Percentiles rank a stretch among this genome's conserved stretches.
Conservation (phyloP, 495 filamentous ascomycete genomes). For the Tuber umbilicatum region DNA sequence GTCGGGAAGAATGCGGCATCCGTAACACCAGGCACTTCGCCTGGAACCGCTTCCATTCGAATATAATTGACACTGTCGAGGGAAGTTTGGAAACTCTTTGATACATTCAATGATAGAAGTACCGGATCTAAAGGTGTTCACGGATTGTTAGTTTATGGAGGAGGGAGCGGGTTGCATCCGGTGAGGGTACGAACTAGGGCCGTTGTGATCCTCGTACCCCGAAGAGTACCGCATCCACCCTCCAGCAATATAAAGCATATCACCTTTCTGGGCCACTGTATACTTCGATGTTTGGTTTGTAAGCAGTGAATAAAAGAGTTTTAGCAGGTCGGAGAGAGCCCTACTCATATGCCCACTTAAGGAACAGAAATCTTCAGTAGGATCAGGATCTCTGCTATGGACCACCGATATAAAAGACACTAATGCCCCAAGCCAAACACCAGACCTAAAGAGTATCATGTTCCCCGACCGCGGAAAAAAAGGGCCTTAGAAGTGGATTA, state of each 20-base stretch:
- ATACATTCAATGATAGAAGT: slow-evolving; percentile 2
- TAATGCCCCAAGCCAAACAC: no score
- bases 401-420: no score
- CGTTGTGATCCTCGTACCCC: neutral
- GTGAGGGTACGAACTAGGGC: slow-evolving; percentile 4
- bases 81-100: neutral
- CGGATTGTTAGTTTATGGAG: neutral
- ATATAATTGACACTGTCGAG: neutral
- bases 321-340: neutral
- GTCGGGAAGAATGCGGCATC: slow-evolving; percentile 5
- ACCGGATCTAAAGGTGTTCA: neutral
- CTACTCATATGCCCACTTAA: neutral
- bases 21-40: neutral
- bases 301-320: neutral
- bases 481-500: no score
- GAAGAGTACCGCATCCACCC: neutral
- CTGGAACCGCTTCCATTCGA: neutral
- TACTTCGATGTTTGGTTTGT: neutral
- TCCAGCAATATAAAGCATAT: slow-evolving; percentile 3
- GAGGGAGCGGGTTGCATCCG: neutral
- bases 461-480: no score
- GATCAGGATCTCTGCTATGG: no score
- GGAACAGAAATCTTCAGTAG: no score
- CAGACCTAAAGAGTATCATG: no score
- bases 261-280: slow-evolving; percentile 1